These are phyloP conservation scores for Epichloe brachyelytri DNA, from an alignment of 2,329 filamentous ascomycete species.

Conservation along the genomic window DNA sequence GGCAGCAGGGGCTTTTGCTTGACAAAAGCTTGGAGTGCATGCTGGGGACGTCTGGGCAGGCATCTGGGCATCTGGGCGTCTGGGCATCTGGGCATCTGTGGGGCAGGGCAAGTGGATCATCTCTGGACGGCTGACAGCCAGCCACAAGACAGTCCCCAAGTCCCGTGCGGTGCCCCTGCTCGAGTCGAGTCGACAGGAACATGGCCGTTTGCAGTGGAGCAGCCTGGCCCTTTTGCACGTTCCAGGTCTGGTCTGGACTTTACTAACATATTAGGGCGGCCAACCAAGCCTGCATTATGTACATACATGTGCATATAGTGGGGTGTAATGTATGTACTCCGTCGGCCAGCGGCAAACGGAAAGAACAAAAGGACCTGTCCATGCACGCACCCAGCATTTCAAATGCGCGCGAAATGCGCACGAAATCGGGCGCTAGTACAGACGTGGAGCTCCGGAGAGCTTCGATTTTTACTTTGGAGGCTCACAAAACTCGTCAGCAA, in stretches of 20 bases:
- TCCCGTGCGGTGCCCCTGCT: too few species aligned
- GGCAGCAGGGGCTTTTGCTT: background rate
- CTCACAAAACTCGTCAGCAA: too few species aligned
- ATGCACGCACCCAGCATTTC: background rate
- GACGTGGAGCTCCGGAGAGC: too few species aligned
- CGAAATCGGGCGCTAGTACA: background rate
- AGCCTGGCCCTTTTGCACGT: background rate
- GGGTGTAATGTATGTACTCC: too few species aligned
- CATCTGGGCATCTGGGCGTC: too few species aligned
- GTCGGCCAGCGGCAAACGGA: background rate
- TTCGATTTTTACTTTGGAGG: too few species aligned
- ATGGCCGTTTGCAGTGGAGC: slow-evolving; percentile 5
- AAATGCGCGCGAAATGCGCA: background rate
- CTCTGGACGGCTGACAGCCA: background rate
- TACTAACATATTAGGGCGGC: too few species aligned
- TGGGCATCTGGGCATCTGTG: background rate
- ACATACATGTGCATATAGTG: too few species aligned
- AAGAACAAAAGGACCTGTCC: background rate
- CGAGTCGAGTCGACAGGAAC: background rate
- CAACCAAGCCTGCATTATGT: background rate
- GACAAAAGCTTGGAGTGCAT: background rate
- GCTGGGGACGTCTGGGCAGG: background rate
- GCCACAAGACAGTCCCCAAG: too few species aligned
- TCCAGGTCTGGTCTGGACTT: slow-evolving; percentile 1
- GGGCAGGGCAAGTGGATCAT: background rate